These are phyloP conservation scores for Calonectria ilicicola DNA, from an alignment of 2,329 filamentous ascomycete species.

Conservation along the genomic window DNA sequence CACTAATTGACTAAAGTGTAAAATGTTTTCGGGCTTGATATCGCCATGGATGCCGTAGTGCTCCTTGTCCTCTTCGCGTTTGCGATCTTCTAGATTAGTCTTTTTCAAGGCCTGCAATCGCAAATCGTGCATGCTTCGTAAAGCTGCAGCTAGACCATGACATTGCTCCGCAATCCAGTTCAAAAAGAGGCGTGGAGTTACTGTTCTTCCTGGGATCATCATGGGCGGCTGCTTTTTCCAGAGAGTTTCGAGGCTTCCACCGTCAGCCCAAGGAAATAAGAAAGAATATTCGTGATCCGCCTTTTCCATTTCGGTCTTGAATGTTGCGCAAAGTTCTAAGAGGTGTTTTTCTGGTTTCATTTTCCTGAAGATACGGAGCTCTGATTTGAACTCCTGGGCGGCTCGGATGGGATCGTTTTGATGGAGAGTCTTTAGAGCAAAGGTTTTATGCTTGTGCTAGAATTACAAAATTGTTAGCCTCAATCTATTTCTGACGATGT, in stretches of 20 bases:
- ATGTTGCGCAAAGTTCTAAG: slow-evolving; percentile 18
- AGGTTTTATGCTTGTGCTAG: neutral
- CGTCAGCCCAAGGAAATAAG: slow-evolving; percentile 31
- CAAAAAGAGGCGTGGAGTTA: neutral
- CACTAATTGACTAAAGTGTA: slow-evolving; percentile 18
- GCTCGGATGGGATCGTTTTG: neutral
- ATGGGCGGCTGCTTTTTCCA: neutral
- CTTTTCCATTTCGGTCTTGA: neutral
- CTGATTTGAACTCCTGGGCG: neutral
- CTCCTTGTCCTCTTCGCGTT: neutral
- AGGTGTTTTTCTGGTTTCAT: slow-evolving; percentile 14
- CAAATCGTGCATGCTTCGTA: neutral
- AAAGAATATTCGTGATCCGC: slow-evolving; percentile 5
- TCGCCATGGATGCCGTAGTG: slow-evolving; percentile 27
- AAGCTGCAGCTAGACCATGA: neutral
- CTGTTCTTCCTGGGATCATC: neutral
- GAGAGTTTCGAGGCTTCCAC: slow-evolving; percentile 6
- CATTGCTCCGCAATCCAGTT: slow-evolving; percentile 10
- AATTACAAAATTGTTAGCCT: neutral
- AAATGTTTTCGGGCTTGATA: slow-evolving; percentile 33
- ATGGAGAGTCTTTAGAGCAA: slow-evolving; percentile 1
- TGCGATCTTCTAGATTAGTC: neutral
- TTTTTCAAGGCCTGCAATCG: neutral
- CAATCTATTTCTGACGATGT: no score
- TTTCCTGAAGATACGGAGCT: neutral